phyloP scores from a whole-genome alignment of 805 yeast species.

The Pichia membranifaciens region DNA sequence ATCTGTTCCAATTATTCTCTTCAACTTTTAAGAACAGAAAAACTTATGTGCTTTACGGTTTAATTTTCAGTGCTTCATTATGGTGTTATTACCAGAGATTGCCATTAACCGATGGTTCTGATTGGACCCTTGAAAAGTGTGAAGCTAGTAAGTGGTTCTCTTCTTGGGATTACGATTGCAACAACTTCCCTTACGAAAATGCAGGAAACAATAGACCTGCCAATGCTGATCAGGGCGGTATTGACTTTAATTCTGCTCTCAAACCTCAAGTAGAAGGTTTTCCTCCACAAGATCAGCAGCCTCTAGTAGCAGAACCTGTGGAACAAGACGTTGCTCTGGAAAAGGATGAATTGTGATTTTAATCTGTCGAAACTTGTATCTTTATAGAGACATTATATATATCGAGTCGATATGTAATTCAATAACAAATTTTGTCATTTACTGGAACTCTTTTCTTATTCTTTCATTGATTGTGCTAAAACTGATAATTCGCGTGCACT shows the following conservation, averaged over 20 bases:
- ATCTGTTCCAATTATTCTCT: slow-evolving; percentile 28
- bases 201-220: slow-evolving; percentile 8
- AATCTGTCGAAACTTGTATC: not conserved
- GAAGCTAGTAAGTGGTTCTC: slow-evolving; percentile 48
- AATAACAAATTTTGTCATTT: not conserved
- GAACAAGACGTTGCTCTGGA: slow-evolving; percentile 2
- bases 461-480: no score
- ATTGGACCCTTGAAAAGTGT: slow-evolving; percentile 75
- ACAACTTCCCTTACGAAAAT: slow-evolving; percentile 36
- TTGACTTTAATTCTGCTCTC: slow-evolving; percentile 17
- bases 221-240: slow-evolving; percentile 8
- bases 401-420: not conserved
- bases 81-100: slow-evolving; percentile 56
- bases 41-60: slow-evolving; percentile 39
- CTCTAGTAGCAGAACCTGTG: not conserved
- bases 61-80: slow-evolving; percentile 44
- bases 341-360: slow-evolving; percentile 10
- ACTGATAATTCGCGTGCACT: no score
- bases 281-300: not conserved
- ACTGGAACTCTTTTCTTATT: no score
- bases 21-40: slow-evolving; percentile 34
- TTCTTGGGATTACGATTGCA: slow-evolving; percentile 90
- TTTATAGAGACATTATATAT: not conserved
- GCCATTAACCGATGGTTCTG: slow-evolving; percentile 70
- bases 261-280: slow-evolving; percentile 6